These are phyloP conservation scores for Inonotus hispidus DNA, from an alignment of 1,284 basidiomycete species.

Conservation along the genomic window DNA sequence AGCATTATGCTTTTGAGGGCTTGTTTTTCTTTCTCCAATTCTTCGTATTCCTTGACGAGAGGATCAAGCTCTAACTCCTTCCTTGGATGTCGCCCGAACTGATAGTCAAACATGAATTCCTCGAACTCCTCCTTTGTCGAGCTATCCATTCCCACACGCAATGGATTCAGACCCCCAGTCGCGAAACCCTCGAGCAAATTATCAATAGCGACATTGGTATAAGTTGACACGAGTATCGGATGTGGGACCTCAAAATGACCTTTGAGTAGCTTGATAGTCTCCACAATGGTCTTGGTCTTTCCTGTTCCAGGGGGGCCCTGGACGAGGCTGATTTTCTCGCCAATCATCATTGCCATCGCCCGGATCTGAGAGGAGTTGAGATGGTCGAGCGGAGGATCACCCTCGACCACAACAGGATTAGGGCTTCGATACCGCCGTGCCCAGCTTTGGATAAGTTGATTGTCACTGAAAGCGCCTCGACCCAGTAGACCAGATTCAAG, in stretches of 20 bases:
- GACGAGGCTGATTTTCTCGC: constrained; percentile 72
- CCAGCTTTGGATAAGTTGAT: constrained; percentile 76
- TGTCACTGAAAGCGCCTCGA: constrained; percentile 57
- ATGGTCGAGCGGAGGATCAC: constrained; percentile 66
- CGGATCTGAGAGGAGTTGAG: constrained; percentile 78
- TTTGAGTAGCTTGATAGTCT: constrained; percentile 81
- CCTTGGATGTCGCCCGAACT: constrained; percentile 59
- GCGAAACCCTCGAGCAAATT: constrained; percentile 79
- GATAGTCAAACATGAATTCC: constrained; percentile 60
- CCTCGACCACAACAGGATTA: constrained; percentile 65
- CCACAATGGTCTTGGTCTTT: constrained; percentile 90
- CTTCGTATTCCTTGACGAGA: constrained; percentile 31
- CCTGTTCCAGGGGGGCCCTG: constrained; percentile 98
- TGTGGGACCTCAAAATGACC: constrained; percentile 78
- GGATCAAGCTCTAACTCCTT: constrained; percentile 37
- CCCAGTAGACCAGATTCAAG: constrained; percentile 17
- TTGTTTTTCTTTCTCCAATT: constrained; percentile 27
- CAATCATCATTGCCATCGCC: constrained; percentile 86
- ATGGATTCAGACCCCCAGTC: constrained; percentile 58
- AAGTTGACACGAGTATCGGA: constrained; percentile 85
- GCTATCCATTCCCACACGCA: constrained; percentile 71
- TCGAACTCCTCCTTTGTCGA: constrained; percentile 54
- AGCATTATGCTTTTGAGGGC: background rate
- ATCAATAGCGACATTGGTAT: constrained; percentile 94
- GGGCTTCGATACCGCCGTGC: constrained; percentile 55